Percentiles rank a stretch among this genome's conserved stretches.
Conservation (phyloP, 2,329 filamentous ascomycete species). For the Fonsecaea multimorphosa region DNA sequence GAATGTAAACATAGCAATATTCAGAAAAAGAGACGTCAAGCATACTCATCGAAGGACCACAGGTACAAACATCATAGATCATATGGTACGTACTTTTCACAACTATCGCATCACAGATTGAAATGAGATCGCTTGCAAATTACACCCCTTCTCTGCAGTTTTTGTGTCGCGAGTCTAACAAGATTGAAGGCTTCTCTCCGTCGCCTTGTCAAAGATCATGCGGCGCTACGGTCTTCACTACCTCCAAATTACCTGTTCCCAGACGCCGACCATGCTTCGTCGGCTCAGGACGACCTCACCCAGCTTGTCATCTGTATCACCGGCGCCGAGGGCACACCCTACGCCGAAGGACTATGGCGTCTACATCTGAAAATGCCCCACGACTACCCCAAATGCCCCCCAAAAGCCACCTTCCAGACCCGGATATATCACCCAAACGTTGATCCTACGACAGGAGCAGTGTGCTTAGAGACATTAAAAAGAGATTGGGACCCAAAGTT, state of each 20-base stretch:
- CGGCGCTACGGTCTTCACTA: constrained; percentile 59
- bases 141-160: background rate
- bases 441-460: constrained; percentile 65
- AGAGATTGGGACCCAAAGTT: constrained; percentile 65
- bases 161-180: constrained; percentile 1
- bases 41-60: background rate
- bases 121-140: background rate
- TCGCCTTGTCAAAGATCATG: constrained; percentile 66
- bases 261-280: constrained; percentile 45
- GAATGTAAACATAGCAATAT: background rate
- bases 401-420: constrained; percentile 66
- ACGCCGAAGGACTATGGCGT: constrained; percentile 64
- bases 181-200: constrained; percentile 51
- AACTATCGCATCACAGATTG: background rate
- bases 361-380: constrained; percentile 65
- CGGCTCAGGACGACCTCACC: constrained; percentile 60
- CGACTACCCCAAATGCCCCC: constrained; percentile 52
- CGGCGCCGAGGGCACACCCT: constrained; percentile 66
- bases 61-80: background rate
- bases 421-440: constrained; percentile 70
- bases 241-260: constrained; percentile 69
- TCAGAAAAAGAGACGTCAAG: background rate
- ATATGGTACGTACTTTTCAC: background rate
- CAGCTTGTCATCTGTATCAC: constrained; percentile 64
- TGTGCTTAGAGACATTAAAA: constrained; percentile 70